Base-by-base conservation (phyloP, 2,329 filamentous ascomycete genomes). In the Neopestalotiopsis rosae region DNA sequence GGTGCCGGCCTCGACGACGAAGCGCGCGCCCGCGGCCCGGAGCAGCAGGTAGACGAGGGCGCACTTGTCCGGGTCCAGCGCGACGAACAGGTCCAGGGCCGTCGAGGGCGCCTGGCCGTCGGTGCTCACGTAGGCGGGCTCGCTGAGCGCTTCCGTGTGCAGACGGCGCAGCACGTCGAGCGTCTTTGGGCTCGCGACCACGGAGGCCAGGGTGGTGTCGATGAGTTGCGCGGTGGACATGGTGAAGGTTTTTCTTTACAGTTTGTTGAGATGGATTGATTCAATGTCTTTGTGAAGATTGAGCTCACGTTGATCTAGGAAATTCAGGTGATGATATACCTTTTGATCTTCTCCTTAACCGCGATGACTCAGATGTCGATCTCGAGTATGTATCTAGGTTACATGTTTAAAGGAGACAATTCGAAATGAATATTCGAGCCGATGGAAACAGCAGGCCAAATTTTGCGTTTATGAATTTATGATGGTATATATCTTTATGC, bases 1-100 rank as follows among this genome's bases (percentile, higher is more conserved):
- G 0, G 89, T 91, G 1, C 89, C 89, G 0, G 87, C 88, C 74
- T 91, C 89, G 49, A 91, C 84, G 28, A 90, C 79, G 57, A 82
- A 83, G 1, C 79, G 80, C 0, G 88, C 88, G 1, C 83, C 81
- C 10, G 78, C 85, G 12, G 83, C 80, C 3, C 83, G 82, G 2
- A 84, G 74, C 0, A 91, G 80, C 20, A 86, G 84, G 75, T 91
- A 90, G 1, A 88, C 78, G 52, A 89, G 82, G 3, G 84, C 79
- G 72, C 84, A 87, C 75, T 91, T 91, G 74, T 90, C 87, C 9
- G 82, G 78, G 49, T 90, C 88, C 1, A 91, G 80, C 0, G 87
- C 87, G 66, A 91, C 85, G 74, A 90, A 90, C 73, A 67, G 69
- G n/a, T 75, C 73, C 10, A 73, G 20, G 4, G 57, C 57, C 12